Conservation (phyloP, 2,329 filamentous ascomycete genomes). For the Ophioceras dolichostomum region DNA sequence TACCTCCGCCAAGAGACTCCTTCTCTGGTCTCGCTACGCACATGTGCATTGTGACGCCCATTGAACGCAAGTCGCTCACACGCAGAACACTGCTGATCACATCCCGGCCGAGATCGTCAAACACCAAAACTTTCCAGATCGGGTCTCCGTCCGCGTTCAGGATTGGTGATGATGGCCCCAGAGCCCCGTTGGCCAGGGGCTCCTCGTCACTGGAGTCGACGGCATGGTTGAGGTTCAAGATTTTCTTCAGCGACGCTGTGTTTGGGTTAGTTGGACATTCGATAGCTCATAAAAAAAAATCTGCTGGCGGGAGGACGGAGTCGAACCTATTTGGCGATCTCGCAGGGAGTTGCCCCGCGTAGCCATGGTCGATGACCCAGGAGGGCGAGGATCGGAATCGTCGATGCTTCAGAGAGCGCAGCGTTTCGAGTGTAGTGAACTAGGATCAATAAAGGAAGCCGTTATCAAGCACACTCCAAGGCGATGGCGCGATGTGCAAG, state of each 20-base stretch:
- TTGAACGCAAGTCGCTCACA: slow-evolving; percentile 82
- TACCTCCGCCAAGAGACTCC: too few relatives aligned
- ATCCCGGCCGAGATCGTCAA: slow-evolving; percentile 82
- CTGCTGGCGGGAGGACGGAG: too few relatives aligned
- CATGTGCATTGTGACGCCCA: slow-evolving; percentile 97
- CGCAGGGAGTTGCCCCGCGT: slow-evolving; percentile 32
- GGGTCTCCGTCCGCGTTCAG: slow-evolving; percentile 80
- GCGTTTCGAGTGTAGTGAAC: too few relatives aligned
- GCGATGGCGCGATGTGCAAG: too few relatives aligned
- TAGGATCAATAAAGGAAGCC: too few relatives aligned
- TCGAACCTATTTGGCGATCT: slow-evolving; percentile 37
- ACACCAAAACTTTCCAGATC: slow-evolving; percentile 96
- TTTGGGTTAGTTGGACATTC: slow-evolving; percentile 4
- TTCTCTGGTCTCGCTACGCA: too few relatives aligned
- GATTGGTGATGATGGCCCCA: slow-evolving; percentile 63
- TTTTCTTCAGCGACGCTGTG: slow-evolving; percentile 81
- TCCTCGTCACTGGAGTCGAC: slow-evolving; percentile 50
- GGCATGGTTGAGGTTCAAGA: slow-evolving; percentile 76
- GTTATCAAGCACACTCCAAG: too few relatives aligned
- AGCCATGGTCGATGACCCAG: slow-evolving; percentile 24
- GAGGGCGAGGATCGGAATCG: too few relatives aligned
- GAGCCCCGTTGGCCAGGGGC: slow-evolving; percentile 46
- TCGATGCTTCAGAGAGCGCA: too few relatives aligned
- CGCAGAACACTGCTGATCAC: slow-evolving; percentile 93
- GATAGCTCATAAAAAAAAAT: not conserved